phyloP scores from a whole-genome alignment of 208 protist species.

The Leishmania lainsoni region DNA sequence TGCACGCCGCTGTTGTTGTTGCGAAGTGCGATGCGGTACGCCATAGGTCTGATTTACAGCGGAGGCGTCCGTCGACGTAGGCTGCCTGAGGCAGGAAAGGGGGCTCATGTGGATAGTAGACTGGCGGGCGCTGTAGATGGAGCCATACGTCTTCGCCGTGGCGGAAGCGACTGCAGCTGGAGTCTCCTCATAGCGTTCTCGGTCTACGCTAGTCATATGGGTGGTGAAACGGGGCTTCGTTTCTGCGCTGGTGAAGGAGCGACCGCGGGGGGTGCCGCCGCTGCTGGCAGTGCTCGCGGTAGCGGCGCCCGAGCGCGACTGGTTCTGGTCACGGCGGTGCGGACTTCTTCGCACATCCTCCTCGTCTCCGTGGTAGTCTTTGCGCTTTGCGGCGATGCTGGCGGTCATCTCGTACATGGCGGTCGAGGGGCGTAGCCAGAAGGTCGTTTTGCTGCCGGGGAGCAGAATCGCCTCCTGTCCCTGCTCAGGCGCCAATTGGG shows the following conservation, averaged over 20 bases:
- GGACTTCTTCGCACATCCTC: constrained; percentile 13
- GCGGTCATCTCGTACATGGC: constrained; percentile 67
- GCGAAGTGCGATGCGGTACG: constrained; percentile 1
- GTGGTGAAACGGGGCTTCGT: constrained; percentile 25
- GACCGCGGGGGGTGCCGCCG: constrained; percentile 20
- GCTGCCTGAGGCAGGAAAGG: neutral
- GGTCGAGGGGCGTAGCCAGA: constrained; percentile 61
- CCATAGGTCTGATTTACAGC: neutral
- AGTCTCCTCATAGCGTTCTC: constrained; percentile 19
- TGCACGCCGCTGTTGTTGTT: constrained; percentile 10
- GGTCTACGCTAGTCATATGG: constrained; percentile 15
- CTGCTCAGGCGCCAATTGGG: neutral
- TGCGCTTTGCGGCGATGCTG: constrained; percentile 66
- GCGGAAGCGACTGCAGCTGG: constrained; percentile 1
- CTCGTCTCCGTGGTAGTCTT: constrained; percentile 19
- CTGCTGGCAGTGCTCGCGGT: constrained; percentile 12
- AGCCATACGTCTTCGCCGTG: constrained; percentile 10
- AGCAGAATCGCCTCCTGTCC: constrained; percentile 22
- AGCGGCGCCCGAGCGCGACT: neutral
- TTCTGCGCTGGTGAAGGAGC: constrained; percentile 2
- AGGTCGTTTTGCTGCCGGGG: constrained; percentile 37
- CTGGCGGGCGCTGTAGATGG: constrained; percentile 27
- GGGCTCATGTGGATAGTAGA: constrained; percentile 12
- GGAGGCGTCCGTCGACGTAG: neutral
- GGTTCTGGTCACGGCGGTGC: neutral